phyloP scores from a whole-genome alignment of 129 eudicot species.

The Pittosporum tobira region DNA sequence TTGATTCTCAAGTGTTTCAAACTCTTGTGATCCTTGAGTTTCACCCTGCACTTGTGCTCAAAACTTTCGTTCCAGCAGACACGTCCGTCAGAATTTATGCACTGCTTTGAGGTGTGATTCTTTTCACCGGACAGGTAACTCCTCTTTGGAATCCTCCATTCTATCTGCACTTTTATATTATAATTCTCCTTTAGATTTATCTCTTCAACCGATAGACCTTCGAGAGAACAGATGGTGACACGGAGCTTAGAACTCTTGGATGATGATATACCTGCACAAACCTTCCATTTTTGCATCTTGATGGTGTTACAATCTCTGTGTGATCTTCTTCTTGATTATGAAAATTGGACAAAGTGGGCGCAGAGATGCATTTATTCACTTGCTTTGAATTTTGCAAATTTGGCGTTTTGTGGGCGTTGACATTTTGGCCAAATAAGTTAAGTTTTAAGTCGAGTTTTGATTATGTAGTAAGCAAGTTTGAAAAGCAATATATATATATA shows the following conservation, averaged over 20 bases:
- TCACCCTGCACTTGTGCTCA: conserved; percentile 37
- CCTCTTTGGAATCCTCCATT: conserved; percentile 25
- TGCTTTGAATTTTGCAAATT: conserved; percentile 5
- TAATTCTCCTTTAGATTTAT: conserved; percentile 23
- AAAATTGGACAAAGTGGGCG: conserved; percentile 2
- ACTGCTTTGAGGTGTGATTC: conserved; percentile 29
- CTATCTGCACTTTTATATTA: conserved; percentile 28
- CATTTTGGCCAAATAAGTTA: conserved; percentile 22
- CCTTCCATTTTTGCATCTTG: conserved; percentile 40
- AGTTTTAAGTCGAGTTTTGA: conserved; percentile 34
- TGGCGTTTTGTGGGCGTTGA: conserved; percentile 25
- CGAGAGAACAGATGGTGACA: conserved; percentile 35
- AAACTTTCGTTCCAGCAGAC: conserved; percentile 45
- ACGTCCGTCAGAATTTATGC: conserved; percentile 26
- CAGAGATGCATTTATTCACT: conserved; percentile 2
- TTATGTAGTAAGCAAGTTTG: conserved; percentile 28
- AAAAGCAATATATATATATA: conserved; percentile 12
- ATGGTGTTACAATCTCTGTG: conserved; percentile 1
- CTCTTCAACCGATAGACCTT: conserved; percentile 23
- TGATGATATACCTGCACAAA: conserved; percentile 21
- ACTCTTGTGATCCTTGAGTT: conserved; percentile 13
- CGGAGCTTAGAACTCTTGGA: conserved; percentile 35
- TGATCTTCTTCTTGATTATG: conserved; percentile 4
- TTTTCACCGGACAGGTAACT: conserved; percentile 21
- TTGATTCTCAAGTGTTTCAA: conserved; percentile 32